Conservation (phyloP, 371 early-diverging fungal genomes). For the Sporodiniella umbellata region DNA sequence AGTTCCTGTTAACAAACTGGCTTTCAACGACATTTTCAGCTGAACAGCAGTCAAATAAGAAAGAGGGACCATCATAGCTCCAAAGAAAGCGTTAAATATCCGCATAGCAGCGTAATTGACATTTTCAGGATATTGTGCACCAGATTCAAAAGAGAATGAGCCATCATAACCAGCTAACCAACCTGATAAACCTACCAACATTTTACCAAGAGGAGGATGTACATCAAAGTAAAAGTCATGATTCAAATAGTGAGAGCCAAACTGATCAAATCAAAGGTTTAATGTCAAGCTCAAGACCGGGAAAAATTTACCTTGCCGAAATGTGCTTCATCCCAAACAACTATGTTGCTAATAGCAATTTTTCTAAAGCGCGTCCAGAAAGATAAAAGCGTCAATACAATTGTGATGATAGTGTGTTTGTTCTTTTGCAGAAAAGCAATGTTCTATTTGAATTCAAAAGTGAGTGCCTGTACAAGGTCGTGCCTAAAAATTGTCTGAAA, state of each 20-base stretch:
- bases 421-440: conserved; percentile 52
- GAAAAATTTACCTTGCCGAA: conserved; percentile 87
- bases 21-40: conserved; percentile 65
- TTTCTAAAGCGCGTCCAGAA: conserved; percentile 81
- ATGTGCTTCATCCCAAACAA: conserved; percentile 91
- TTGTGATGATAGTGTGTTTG: conserved; percentile 50
- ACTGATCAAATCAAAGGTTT: no score
- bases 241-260: conserved; percentile 95
- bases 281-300: no score
- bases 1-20: conserved; percentile 68
- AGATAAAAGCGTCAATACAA: conserved; percentile 58
- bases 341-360: conserved; percentile 70
- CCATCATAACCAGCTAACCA: conserved; percentile 89
- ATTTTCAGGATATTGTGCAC: conserved; percentile 75
- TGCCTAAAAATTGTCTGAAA: conserved; percentile 4
- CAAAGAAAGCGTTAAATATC: conserved; percentile 86
- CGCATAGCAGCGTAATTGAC: conserved; percentile 95
- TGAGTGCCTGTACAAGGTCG: no score
- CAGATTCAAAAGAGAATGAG: conserved; percentile 89
- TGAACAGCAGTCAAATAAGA: conserved; percentile 90
- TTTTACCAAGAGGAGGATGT: conserved; percentile 99
- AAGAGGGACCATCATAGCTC: conserved; percentile 91
- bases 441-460: conserved; percentile 20
- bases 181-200: conserved; percentile 94
- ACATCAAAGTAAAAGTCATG: conserved; percentile 98